Percentiles rank a stretch among this genome's conserved stretches.
Evolutionary conservation across 2,329 filamentous ascomycete genomes (phyloP).

Genomic region (Arthrobotrys conoides): DNA sequence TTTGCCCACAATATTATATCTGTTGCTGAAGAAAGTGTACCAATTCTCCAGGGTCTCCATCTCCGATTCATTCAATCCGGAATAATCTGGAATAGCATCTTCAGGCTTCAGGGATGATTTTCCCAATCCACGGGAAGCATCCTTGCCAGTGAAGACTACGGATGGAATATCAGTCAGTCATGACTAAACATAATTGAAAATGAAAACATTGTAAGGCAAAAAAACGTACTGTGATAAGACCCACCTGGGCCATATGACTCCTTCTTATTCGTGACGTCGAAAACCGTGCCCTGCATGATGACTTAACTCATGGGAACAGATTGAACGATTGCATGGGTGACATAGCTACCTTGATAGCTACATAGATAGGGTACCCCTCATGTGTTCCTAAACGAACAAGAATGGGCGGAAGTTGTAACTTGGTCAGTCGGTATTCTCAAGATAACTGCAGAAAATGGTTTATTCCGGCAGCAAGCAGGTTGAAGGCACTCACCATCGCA

Average conservation of each 20-base stretch:
- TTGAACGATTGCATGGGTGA: not conserved
- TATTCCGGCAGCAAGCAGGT: not conserved
- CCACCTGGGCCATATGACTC: constrained; percentile 82
- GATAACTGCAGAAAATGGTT: not conserved
- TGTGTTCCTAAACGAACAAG: constrained; percentile 44
- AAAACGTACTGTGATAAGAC: constrained; percentile 82
- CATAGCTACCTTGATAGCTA: constrained; percentile 76
- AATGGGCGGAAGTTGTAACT: constrained; percentile 4
- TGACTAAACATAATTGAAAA: constrained; percentile 15
- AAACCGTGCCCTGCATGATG: constrained; percentile 81
- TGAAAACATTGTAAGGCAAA: not conserved
- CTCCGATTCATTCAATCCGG: constrained; percentile 85
- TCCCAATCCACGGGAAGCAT: constrained; percentile 91
- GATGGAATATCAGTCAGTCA: not conserved
- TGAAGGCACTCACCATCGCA: constrained; percentile 79
- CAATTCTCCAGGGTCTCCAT: constrained; percentile 89
- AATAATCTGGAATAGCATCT: constrained; percentile 86
- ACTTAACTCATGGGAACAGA: constrained; percentile 2
- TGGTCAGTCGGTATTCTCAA: constrained; percentile 18
- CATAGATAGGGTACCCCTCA: constrained; percentile 68
- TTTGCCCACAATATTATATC: constrained; percentile 87
- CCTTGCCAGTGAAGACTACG: constrained; percentile 95
- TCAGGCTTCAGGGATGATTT: constrained; percentile 87
- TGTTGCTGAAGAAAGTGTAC: constrained; percentile 94
- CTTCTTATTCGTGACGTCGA: constrained; percentile 88